phyloP scores from a whole-genome alignment of 768 basidiomycete genomes.

The Cystofilobasidium capitatum region DNA sequence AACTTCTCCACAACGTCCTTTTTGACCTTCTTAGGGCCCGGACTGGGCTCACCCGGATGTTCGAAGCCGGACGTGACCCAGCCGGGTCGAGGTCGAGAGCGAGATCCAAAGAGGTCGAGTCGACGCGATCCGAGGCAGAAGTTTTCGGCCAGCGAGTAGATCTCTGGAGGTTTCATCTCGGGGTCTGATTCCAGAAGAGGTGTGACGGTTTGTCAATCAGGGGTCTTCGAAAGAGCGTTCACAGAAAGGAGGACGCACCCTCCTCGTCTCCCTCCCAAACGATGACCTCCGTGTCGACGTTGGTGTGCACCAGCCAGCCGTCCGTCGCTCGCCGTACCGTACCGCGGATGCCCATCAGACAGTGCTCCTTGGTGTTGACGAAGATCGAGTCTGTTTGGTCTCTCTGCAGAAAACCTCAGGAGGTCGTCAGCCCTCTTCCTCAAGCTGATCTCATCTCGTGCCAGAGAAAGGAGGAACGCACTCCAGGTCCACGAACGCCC shows the following conservation, averaged over 20 bases:
- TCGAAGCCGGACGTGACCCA: slow-evolving; percentile 66
- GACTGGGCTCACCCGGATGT: not conserved
- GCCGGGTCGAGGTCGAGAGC: slow-evolving; percentile 59
- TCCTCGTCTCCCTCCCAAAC: slow-evolving; percentile 87
- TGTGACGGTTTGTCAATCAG: not conserved
- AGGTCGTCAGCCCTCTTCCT: no score
- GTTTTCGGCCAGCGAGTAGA: slow-evolving; percentile 92
- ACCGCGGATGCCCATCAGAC: slow-evolving; percentile 91
- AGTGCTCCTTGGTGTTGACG: slow-evolving; percentile 77
- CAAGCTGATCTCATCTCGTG: no score
- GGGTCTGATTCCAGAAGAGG: slow-evolving; percentile 48
- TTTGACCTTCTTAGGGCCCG: not conserved
- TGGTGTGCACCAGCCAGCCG: slow-evolving; percentile 95
- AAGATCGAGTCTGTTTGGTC: slow-evolving; percentile 12
- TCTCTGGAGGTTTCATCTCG: slow-evolving; percentile 81
- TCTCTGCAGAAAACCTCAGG: not conserved
- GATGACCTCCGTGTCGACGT: slow-evolving; percentile 94
- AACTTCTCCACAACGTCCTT: not conserved
- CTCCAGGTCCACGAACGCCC: slow-evolving; percentile 42
- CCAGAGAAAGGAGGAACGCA: slow-evolving; percentile 2
- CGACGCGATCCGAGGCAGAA: slow-evolving; percentile 90
- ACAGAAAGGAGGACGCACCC: slow-evolving; percentile 33
- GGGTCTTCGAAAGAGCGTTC: not conserved
- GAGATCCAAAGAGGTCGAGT: slow-evolving; percentile 76
- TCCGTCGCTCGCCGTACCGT: slow-evolving; percentile 91